These are phyloP conservation scores for Metarhizium humberi DNA, from an alignment of 2,329 filamentous ascomycete species.

Conservation along the genomic window DNA sequence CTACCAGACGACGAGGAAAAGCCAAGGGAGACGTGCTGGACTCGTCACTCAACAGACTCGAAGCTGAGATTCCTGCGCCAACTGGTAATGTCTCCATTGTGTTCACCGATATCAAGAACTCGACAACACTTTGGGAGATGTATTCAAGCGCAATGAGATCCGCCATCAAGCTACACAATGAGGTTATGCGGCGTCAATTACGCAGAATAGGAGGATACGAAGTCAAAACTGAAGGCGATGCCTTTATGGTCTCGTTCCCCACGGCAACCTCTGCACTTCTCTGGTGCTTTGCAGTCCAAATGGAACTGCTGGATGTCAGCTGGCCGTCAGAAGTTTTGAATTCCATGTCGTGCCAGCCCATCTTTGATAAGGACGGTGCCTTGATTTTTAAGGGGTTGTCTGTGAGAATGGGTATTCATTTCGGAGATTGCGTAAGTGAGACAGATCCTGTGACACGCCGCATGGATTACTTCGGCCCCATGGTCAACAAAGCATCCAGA, in stretches of 20 bases:
- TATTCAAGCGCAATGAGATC: constrained; percentile 93
- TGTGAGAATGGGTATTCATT: constrained; percentile 96
- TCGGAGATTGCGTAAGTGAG: constrained; percentile 88
- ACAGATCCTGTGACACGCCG: constrained; percentile 91
- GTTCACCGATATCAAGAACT: constrained; percentile 99
- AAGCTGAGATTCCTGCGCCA: constrained; percentile 84
- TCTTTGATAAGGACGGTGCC: constrained; percentile 74
- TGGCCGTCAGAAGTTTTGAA: constrained; percentile 93
- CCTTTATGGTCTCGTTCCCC: constrained; percentile 98
- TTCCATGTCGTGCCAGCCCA: constrained; percentile 74
- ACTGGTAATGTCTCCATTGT: constrained; percentile 86
- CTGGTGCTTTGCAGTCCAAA: constrained; percentile 95
- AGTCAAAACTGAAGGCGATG: constrained; percentile 98
- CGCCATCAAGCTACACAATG: constrained; percentile 95
- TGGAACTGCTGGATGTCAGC: constrained; percentile 72
- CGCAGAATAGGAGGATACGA: constrained; percentile 94
- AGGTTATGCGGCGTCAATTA: constrained; percentile 88
- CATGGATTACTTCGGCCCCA: constrained; percentile 99
- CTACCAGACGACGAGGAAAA: constrained; percentile 56
- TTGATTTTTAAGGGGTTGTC: constrained; percentile 90
- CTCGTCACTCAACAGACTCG: constrained; percentile 76
- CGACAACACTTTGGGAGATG: constrained; percentile 90
- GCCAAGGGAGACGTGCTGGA: constrained; percentile 61
- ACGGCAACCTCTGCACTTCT: constrained; percentile 89
- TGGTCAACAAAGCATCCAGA: constrained; percentile 95